phyloP scores from a whole-genome alignment of 2,329 filamentous ascomycete species.

The Zopfia rhizophila region DNA sequence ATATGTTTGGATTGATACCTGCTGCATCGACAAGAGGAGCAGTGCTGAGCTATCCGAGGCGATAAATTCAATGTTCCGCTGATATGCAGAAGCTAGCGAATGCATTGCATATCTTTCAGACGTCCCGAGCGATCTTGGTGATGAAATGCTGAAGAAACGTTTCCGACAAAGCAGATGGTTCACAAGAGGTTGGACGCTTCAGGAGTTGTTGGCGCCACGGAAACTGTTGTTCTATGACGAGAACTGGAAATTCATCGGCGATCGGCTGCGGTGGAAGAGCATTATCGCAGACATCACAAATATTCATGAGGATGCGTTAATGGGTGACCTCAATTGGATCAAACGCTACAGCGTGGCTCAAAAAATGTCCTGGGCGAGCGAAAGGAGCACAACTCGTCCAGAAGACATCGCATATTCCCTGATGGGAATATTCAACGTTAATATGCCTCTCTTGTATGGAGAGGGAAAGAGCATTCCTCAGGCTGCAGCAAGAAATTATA shows the following conservation, averaged over 20 bases:
- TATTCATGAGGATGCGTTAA: constrained; percentile 8
- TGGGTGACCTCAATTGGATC: constrained; percentile 3
- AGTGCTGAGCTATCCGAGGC: constrained; percentile 18
- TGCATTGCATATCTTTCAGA: constrained; percentile 21
- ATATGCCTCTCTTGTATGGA: constrained; percentile 45
- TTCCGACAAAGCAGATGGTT: constrained; percentile 1
- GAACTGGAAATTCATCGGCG: background rate
- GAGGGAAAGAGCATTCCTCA: constrained; percentile 37
- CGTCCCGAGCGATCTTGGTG: constrained; percentile 8
- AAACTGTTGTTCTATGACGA: constrained; percentile 3
- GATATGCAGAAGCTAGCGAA: constrained; percentile 13
- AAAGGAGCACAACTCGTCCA: constrained; percentile 17
- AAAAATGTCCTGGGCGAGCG: constrained; percentile 23
- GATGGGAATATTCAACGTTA: constrained; percentile 38
- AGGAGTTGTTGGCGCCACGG: constrained; percentile 5
- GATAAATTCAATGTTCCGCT: constrained; percentile 28
- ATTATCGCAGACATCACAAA: background rate
- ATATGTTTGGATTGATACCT: constrained; percentile 21
- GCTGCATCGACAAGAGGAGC: constrained; percentile 21
- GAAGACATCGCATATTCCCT: constrained; percentile 45
- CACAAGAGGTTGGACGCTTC: constrained; percentile 20
- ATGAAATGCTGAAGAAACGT: background rate
- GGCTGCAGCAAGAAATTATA: constrained; percentile 37
- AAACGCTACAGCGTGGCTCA: constrained; percentile 1
- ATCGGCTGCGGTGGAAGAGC: background rate